phyloP scores from a whole-genome alignment of 805 yeast genomes.

The Komagataella mondaviorum region DNA sequence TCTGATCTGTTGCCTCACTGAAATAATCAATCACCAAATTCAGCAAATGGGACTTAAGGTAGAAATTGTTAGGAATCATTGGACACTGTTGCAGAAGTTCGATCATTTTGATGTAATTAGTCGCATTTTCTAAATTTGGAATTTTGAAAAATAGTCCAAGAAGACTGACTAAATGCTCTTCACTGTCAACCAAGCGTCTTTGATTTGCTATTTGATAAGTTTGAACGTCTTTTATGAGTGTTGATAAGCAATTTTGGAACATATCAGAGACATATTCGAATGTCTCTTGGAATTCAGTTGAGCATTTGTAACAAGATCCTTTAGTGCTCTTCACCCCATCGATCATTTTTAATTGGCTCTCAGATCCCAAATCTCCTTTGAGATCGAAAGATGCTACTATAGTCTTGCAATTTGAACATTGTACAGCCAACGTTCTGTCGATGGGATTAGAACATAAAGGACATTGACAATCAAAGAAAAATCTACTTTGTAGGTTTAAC shows the following conservation, averaged over 20 bases:
- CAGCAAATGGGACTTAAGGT: not conserved
- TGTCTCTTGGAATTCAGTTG: not conserved
- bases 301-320: not conserved
- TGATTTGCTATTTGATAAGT: not conserved
- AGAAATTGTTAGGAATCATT: not conserved
- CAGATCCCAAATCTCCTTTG: not conserved
- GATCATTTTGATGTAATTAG: not conserved
- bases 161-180: not conserved
- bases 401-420: constrained; percentile 12
- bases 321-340: not conserved
- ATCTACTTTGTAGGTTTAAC: constrained; percentile 14
- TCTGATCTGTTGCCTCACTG: not conserved
- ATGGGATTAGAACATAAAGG: constrained; percentile 9
- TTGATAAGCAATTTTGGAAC: not conserved
- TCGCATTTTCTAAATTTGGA: not conserved
- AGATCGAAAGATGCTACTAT: constrained; percentile 7
- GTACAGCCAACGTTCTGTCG: constrained; percentile 16
- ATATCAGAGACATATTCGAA: not conserved
- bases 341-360: not conserved
- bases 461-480: constrained; percentile 22
- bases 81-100: not conserved
- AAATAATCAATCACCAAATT: not conserved
- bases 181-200: not conserved
- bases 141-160: not conserved
- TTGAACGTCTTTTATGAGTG: not conserved